phyloP scores from a whole-genome alignment of 768 basidiomycete genomes.

The Collybia mongolica region DNA sequence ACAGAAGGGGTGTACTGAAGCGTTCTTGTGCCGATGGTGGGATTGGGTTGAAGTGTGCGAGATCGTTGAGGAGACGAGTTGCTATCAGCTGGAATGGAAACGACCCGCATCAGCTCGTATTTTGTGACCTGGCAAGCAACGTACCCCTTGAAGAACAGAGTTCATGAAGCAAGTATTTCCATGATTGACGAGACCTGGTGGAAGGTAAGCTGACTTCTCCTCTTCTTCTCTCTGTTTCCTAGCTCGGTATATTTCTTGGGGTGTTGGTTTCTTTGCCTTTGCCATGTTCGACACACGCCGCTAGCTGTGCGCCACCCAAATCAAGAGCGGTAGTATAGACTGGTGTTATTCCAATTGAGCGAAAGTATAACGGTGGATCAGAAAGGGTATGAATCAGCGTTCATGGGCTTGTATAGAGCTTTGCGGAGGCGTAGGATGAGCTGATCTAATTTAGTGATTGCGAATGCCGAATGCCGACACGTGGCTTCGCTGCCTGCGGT shows the following conservation, averaged over 20 bases:
- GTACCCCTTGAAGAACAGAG: conserved; percentile 85
- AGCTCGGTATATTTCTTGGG: conserved; percentile 63
- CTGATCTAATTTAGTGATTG: too few relatives aligned
- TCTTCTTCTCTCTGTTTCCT: conserved; percentile 61
- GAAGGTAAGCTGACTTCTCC: conserved; percentile 58
- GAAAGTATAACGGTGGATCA: too few relatives aligned
- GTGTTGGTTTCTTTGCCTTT: conserved; percentile 53
- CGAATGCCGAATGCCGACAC: too few relatives aligned
- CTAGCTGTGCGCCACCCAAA: not conserved
- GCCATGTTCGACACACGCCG: conserved; percentile 38
- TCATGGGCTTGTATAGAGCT: too few relatives aligned
- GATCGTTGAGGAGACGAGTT: conserved; percentile 56
- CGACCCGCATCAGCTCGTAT: not conserved
- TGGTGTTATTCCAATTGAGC: too few relatives aligned
- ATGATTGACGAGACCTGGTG: conserved; percentile 77
- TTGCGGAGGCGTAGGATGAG: too few relatives aligned
- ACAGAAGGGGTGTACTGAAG: conserved; percentile 36
- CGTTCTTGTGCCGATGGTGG: conserved; percentile 38
- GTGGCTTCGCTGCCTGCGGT: too few relatives aligned
- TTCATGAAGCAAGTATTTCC: conserved; percentile 97
- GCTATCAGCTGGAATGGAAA: conserved; percentile 55
- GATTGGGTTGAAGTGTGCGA: conserved; percentile 54
- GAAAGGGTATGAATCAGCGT: too few relatives aligned
- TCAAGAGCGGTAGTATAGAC: not conserved
- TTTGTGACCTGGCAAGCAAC: conserved; percentile 29